Base-by-base conservation (phyloP, 176 grass and related monocot genomes). In the Ensete glaucum region DNA sequence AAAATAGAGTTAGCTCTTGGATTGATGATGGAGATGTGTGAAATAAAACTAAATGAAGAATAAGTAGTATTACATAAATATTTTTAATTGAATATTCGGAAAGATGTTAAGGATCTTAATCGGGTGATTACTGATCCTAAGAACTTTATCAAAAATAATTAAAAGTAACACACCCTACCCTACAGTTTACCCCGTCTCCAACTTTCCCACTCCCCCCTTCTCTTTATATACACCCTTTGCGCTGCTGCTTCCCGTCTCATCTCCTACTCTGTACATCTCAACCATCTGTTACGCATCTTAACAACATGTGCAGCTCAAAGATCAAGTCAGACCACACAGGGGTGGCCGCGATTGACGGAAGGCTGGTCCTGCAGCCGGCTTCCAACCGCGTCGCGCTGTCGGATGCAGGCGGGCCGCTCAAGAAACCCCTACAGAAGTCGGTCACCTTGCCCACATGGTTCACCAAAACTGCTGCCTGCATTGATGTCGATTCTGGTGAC, bases 241-340 rank as follows among this genome's bases (percentile, higher is more conserved):
- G 11, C 15, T 34, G 1, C 65, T 15, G 17, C 27, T 34, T 48
- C 25, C 9, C 64, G 1, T 15, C 21, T 23, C 13, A 3, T 9
- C 64, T 26, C 64, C 21, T 2, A 13, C 23, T 67, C 9, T 52
- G 2, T 51, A 51, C 13, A 50, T 19, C 1, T 71, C 53, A 17
- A 6, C 20, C 9, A 20, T 5, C n/a, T 24, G 12, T 56, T 9
- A 13, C 17, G 0, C 2, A 56, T 9, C 20, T 16, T 11, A 1
- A 13, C 5, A 76, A 17, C 43, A 77, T 77, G 75, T 77, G 75
- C 75, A 66, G 21, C 59, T 52, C 75, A 48, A 77, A 77, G 48
- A 64, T 65, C 12, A 66, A 65, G 50, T 13, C 75, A 21, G 54
- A 13, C 73, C 16, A 48, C 55, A 13, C 20, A 8, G 1, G 11